Evolutionary conservation across 495 filamentous ascomycete species (phyloP).

Genomic region (Tuber umbilicatum): DNA sequence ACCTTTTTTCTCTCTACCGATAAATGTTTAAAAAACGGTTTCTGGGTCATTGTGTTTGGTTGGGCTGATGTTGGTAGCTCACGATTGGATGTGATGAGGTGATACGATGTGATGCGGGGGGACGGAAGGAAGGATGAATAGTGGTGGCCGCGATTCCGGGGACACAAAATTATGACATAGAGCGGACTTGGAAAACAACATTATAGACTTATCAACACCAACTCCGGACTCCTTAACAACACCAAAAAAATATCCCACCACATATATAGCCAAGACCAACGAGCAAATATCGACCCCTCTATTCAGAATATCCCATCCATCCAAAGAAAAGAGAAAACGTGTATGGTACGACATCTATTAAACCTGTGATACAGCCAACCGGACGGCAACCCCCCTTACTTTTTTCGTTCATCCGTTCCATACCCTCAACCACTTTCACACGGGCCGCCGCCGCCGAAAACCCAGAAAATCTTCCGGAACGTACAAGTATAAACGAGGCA

Average conservation of each 20-base stretch:
- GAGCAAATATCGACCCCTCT: not conserved
- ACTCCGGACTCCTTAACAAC: not conserved
- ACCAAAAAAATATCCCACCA: not conserved
- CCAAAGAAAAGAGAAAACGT: not conserved
- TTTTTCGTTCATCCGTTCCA: not conserved
- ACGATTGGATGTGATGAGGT: not conserved
- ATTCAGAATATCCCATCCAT: not conserved
- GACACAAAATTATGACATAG: not conserved
- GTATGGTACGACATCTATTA: slow-evolving; percentile 2
- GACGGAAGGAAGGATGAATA: not conserved
- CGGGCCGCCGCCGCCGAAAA: not conserved
- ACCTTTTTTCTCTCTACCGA: not conserved
- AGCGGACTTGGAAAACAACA: not conserved
- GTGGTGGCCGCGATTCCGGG: not conserved
- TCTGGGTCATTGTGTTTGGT: not conserved
- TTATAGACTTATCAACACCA: not conserved
- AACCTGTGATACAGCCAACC: not conserved
- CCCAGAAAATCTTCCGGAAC: not conserved
- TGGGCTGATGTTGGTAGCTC: not conserved
- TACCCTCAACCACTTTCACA: not conserved
- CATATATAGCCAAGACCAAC: not conserved
- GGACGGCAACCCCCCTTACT: not conserved
- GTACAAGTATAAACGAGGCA: not conserved
- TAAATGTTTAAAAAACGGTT: not conserved
- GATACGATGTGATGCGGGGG: not conserved